These are phyloP conservation scores for Metschnikowia colocasiae DNA, from an alignment of 805 yeast species.

Conservation along the genomic window DNA sequence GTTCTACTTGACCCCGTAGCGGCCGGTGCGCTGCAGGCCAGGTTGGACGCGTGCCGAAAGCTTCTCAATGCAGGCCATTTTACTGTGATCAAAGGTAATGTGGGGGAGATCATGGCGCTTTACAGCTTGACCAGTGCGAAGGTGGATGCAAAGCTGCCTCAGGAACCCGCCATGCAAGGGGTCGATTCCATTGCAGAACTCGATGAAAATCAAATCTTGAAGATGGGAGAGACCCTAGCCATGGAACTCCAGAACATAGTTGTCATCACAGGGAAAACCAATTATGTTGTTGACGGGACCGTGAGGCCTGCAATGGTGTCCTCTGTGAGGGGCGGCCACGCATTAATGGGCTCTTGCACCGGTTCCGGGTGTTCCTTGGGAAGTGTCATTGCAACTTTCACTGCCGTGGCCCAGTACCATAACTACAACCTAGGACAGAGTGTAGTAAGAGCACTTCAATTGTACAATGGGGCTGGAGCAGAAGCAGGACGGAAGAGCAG, in stretches of 20 bases:
- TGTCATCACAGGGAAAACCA: conserved; percentile 61
- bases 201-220: conserved; percentile 23
- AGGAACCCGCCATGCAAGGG: conserved; percentile 54
- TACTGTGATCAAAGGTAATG: conserved; percentile 77
- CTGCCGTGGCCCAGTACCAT: conserved; percentile 31
- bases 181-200: conserved; percentile 49
- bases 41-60: conserved; percentile 46
- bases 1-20: conserved; percentile 92
- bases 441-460: conserved; percentile 49
- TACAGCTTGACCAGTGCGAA: conserved; percentile 21
- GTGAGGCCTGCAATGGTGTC: conserved; percentile 5
- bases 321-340: conserved; percentile 53
- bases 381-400: conserved; percentile 57
- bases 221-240: conserved; percentile 32
- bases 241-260: conserved; percentile 53
- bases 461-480: conserved; percentile 62
- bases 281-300: conserved; percentile 23
- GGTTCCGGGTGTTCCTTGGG: conserved; percentile 87
- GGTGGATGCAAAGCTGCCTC: neutral
- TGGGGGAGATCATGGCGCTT: conserved; percentile 76
- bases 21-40: conserved; percentile 69
- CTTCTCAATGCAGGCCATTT: conserved; percentile 56
- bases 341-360: conserved; percentile 63
- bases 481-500: conserved; percentile 39
- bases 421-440: conserved; percentile 38